Conservation (phyloP, 2,329 filamentous ascomycete genomes). For the Sclerotinia glacialis region DNA sequence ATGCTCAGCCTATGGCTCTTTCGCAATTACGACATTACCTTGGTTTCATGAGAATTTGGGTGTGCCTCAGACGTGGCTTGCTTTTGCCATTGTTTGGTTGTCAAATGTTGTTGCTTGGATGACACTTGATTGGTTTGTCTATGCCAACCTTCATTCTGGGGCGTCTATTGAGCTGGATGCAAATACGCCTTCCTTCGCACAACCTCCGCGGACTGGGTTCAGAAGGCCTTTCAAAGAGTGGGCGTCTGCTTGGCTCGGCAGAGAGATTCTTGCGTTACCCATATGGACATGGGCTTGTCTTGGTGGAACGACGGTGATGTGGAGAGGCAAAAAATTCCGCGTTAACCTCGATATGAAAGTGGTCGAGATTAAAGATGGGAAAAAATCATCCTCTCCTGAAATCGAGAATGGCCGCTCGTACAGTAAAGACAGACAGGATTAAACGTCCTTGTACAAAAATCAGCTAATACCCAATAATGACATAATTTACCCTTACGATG, state of each 20-base stretch:
- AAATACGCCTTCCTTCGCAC: slow-evolving; percentile 73
- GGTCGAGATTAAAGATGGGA: slow-evolving; percentile 45
- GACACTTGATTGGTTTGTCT: slow-evolving; percentile 69
- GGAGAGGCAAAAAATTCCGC: slow-evolving; percentile 79
- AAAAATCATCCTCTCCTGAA: slow-evolving; percentile 21
- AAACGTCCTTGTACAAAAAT: slow-evolving; percentile 15
- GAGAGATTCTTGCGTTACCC: slow-evolving; percentile 78
- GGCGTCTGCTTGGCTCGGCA: slow-evolving; percentile 77
- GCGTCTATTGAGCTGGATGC: slow-evolving; percentile 67
- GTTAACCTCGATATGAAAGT: slow-evolving; percentile 85
- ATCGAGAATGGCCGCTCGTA: slow-evolving; percentile 26
- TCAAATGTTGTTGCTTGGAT: slow-evolving; percentile 68
- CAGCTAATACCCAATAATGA: not conserved
- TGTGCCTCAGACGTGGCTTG: slow-evolving; percentile 63
- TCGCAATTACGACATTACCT: slow-evolving; percentile 71
- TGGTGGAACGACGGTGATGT: slow-evolving; percentile 81
- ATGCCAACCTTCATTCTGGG: slow-evolving; percentile 70
- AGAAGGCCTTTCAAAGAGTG: slow-evolving; percentile 65
- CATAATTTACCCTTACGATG: not conserved
- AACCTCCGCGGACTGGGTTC: slow-evolving; percentile 53
- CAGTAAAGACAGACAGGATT: slow-evolving; percentile 37
- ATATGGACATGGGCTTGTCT: slow-evolving; percentile 90
- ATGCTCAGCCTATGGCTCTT: slow-evolving; percentile 77
- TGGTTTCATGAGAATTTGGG: slow-evolving; percentile 54
- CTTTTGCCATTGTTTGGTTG: slow-evolving; percentile 65